These are phyloP conservation scores for Nannochloropsis oceanica DNA, from an alignment of 108 stramenopile genomes.

Conservation along the genomic window DNA sequence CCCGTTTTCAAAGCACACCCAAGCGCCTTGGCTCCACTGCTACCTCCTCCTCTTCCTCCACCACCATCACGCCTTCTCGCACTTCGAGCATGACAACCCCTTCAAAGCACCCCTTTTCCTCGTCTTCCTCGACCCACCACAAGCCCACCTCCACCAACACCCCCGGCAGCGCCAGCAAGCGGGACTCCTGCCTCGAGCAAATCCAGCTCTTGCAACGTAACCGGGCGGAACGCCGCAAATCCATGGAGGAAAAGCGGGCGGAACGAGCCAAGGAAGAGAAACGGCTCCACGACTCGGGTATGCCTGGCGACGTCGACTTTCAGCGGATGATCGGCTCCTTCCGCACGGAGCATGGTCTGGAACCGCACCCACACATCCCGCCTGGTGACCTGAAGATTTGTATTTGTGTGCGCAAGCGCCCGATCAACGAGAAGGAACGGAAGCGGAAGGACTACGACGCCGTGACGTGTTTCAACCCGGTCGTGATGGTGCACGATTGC, in stretches of 20 bases:
- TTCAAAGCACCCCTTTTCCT: background rate
- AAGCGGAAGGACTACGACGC: slow-evolving; percentile 74
- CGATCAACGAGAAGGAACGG: slow-evolving; percentile 38
- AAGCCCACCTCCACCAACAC: background rate
- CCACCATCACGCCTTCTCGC: background rate
- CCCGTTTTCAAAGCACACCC: background rate
- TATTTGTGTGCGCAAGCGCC: slow-evolving; percentile 42
- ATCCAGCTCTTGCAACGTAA: slow-evolving; percentile 58
- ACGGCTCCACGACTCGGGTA: slow-evolving; percentile 63
- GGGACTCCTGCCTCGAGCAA: slow-evolving; percentile 42
- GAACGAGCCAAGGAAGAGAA: slow-evolving; percentile 58
- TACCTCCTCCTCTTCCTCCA: background rate
- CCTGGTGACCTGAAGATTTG: slow-evolving; percentile 56
- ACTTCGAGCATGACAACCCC: background rate
- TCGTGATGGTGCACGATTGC: slow-evolving; percentile 80
- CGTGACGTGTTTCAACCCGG: slow-evolving; percentile 75
- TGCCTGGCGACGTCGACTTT: slow-evolving; percentile 96
- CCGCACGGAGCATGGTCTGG: slow-evolving; percentile 13
- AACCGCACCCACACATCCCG: background rate
- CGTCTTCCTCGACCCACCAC: background rate
- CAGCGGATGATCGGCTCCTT: slow-evolving; percentile 69
- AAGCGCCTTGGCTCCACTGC: background rate
- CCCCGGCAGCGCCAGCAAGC: background rate
- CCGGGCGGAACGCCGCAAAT: slow-evolving; percentile 59
- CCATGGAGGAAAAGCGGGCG: slow-evolving; percentile 51